These are phyloP conservation scores for Bertia moriformis DNA, from an alignment of 2,329 filamentous ascomycete species.

Conservation along the genomic window DNA sequence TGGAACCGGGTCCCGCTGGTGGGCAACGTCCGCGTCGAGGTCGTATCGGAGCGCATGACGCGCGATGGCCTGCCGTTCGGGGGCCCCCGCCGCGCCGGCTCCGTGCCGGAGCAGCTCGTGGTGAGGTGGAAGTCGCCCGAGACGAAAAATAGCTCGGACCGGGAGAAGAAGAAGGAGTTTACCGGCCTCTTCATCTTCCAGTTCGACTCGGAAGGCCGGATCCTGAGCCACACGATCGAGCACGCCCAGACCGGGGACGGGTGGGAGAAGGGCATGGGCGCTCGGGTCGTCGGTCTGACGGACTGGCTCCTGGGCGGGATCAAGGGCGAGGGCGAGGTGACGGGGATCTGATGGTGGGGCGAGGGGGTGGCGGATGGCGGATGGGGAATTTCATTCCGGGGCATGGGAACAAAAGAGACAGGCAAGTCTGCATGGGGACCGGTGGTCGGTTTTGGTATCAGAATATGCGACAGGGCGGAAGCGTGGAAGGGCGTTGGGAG, in stretches of 20 bases:
- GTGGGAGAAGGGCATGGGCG: slow-evolving; percentile 68
- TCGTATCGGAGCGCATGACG: slow-evolving; percentile 79
- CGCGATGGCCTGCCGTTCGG: slow-evolving; percentile 33
- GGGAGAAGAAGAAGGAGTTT: slow-evolving; percentile 61
- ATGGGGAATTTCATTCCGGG: too few species aligned
- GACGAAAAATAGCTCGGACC: slow-evolving; percentile 27
- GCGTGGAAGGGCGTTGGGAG: too few species aligned
- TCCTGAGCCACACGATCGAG: slow-evolving; percentile 84
- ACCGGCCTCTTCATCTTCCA: slow-evolving; percentile 89
- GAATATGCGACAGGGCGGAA: too few species aligned
- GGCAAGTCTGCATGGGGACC: too few species aligned
- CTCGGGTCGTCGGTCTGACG: slow-evolving; percentile 76
- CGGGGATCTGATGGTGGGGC: too few species aligned
- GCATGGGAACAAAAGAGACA: too few species aligned
- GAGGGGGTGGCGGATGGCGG: too few species aligned
- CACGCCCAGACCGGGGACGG: slow-evolving; percentile 72
- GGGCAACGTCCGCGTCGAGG: slow-evolving; percentile 76
- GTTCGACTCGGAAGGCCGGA: slow-evolving; percentile 74
- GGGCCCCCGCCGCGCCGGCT: slow-evolving; percentile 32
- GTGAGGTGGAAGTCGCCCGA: slow-evolving; percentile 72
- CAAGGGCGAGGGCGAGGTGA: slow-evolving; percentile 30
- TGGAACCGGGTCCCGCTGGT: slow-evolving; percentile 88
- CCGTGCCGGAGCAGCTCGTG: slow-evolving; percentile 63
- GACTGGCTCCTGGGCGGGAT: slow-evolving; percentile 86
- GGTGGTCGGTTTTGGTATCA: too few species aligned